These are phyloP conservation scores for Metschnikowia cubensis DNA, from an alignment of 805 yeast species.

Conservation along the genomic window DNA sequence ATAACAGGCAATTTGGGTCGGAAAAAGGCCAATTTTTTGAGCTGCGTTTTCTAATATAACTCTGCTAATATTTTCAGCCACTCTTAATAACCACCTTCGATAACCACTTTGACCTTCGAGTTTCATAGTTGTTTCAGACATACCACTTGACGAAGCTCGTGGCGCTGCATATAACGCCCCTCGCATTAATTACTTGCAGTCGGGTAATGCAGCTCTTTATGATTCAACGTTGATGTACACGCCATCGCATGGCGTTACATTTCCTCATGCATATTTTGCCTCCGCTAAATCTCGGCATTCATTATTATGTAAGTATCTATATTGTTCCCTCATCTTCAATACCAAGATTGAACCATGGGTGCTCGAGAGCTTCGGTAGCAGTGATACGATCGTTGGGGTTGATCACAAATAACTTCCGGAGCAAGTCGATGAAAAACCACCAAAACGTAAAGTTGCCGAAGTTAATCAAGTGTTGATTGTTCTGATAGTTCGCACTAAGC, in stretches of 20 bases:
- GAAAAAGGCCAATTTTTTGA: not conserved
- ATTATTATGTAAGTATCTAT: not conserved
- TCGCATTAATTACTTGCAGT: slow-evolving; percentile 1
- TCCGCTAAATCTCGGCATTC: not conserved
- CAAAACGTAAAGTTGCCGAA: slow-evolving; percentile 72
- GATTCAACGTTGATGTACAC: not conserved
- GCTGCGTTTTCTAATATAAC: not conserved
- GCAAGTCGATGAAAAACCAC: slow-evolving; percentile 61
- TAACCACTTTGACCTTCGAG: not conserved
- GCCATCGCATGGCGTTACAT: not conserved
- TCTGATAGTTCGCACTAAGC: slow-evolving; percentile 35
- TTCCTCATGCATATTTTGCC: not conserved
- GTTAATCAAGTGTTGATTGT: slow-evolving; percentile 40
- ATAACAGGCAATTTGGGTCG: not conserved
- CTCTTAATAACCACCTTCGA: no score
- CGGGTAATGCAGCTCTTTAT: not conserved
- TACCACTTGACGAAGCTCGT: not conserved
- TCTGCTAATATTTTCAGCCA: not conserved
- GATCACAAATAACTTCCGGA: slow-evolving; percentile 36
- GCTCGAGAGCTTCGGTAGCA: slow-evolving; percentile 41
- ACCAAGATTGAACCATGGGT: slow-evolving; percentile 48
- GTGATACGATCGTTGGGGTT: slow-evolving; percentile 37
- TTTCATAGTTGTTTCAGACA: not conserved
- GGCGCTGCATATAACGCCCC: not conserved
- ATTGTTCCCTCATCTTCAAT: slow-evolving; percentile 44